phyloP scores from a whole-genome alignment of 352 stramenopile genomes.

The Phytophthora sojae region DNA sequence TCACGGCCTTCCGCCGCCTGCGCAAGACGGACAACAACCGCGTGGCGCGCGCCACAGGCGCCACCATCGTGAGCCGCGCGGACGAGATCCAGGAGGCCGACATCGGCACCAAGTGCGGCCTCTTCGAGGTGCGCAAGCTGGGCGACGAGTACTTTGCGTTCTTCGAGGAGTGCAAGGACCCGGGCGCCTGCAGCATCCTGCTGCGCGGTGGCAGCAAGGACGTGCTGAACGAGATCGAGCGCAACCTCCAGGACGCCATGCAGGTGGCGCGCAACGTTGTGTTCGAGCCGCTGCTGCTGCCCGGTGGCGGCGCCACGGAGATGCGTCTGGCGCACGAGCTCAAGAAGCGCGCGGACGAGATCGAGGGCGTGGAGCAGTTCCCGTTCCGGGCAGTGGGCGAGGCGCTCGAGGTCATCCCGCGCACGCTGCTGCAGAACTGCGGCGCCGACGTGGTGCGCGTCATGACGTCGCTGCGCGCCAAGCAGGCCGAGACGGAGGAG shows the following conservation, averaged over 20 bases:
- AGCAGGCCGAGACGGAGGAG: constrained; percentile 88
- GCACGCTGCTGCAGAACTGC: constrained; percentile 99
- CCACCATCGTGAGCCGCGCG: constrained; percentile 98
- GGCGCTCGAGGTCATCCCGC: constrained; percentile 99
- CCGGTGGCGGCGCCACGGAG: constrained; percentile 97
- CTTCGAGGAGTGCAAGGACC: constrained; percentile 98
- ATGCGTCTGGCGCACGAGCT: constrained; percentile 98
- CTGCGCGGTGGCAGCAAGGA: constrained; percentile 99
- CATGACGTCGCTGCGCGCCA: constrained; percentile 97
- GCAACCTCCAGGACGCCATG: constrained; percentile 99
- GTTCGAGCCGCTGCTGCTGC: constrained; percentile 97
- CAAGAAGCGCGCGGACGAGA: constrained; percentile 89
- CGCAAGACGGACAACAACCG: constrained; percentile 99
- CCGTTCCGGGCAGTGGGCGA: constrained; percentile 97
- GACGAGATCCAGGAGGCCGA: constrained; percentile 99
- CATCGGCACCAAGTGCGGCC: constrained; percentile 98
- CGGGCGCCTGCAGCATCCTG: constrained; percentile 98
- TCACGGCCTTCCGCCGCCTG: constrained; percentile 98
- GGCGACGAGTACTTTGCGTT: constrained; percentile 98
- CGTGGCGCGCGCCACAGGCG: constrained; percentile 95
- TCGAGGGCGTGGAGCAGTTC: constrained; percentile 98
- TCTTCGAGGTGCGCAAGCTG: constrained; percentile 97
- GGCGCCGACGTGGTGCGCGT: constrained; percentile 98
- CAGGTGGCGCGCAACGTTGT: constrained; percentile 99
- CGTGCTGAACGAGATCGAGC: constrained; percentile 99